phyloP scores from a whole-genome alignment of 2,329 filamentous ascomycete species.

The Chaetomiaceae sp. region DNA sequence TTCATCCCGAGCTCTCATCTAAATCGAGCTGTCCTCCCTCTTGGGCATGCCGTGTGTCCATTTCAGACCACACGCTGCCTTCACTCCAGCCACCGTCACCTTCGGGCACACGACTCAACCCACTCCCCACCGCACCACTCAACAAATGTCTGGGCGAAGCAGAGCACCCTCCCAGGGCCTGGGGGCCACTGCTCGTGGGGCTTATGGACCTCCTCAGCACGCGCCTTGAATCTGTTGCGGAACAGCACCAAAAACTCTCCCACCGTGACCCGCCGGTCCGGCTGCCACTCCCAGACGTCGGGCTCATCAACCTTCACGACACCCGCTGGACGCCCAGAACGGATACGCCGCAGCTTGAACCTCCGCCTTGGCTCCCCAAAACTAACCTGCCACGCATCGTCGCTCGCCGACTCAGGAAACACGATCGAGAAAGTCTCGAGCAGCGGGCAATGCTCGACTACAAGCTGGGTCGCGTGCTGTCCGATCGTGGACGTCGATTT shows the following conservation, averaged over 20 bases:
- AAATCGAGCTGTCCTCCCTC: too few species aligned
- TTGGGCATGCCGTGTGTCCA: too few species aligned
- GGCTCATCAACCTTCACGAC: not conserved
- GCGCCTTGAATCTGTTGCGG: not conserved
- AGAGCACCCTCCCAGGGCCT: not conserved
- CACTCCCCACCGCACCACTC: slow-evolving; percentile 1
- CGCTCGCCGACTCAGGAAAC: not conserved
- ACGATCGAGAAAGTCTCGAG: slow-evolving; percentile 2
- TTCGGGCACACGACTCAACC: not conserved
- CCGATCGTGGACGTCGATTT: not conserved
- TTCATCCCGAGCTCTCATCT: too few species aligned
- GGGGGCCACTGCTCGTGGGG: not conserved
- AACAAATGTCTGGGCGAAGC: not conserved
- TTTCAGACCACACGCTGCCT: too few species aligned
- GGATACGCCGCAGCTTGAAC: not conserved
- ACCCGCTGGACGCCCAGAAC: not conserved
- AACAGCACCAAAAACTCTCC: not conserved
- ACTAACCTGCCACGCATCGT: not conserved
- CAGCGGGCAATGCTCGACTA: not conserved
- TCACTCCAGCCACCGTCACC: not conserved
- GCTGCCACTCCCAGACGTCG: not conserved
- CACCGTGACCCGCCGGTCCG: not conserved
- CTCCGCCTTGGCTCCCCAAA: not conserved
- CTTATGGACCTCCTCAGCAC: not conserved
- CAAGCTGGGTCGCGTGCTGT: not conserved